Percentiles rank a stretch among this genome's conserved stretches.
These are phyloP conservation scores for Syncephalastrum contaminatum DNA, from an alignment of 371 early-diverging fungal genomes.

Conservation along the genomic window DNA sequence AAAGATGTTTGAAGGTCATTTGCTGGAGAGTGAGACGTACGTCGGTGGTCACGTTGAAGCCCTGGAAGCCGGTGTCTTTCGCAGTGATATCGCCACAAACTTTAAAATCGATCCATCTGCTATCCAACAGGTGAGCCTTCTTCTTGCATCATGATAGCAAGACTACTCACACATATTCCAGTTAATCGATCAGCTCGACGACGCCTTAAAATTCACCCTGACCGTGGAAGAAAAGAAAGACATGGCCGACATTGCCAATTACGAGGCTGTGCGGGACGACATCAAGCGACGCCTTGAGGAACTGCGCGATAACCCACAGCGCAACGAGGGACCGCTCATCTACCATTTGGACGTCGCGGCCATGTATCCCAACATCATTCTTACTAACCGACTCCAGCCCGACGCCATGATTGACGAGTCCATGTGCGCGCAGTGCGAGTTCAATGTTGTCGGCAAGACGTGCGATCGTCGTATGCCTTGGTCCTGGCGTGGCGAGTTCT, in stretches of 20 bases:
- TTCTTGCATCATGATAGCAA: not conserved
- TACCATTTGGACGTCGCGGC: conserved; percentile 99
- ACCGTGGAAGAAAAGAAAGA: conserved; percentile 75
- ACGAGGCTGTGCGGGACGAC: conserved; percentile 65
- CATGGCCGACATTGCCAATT: conserved; percentile 72
- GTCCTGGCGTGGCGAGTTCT: conserved; percentile 98
- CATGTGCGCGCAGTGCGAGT: conserved; percentile 95
- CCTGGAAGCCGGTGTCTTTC: conserved; percentile 97
- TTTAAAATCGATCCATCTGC: conserved; percentile 83
- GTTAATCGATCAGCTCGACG: conserved; percentile 90
- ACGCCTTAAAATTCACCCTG: conserved; percentile 87
- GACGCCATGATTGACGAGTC: conserved; percentile 94
- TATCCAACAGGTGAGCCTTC: conserved; percentile 64
- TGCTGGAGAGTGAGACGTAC: conserved; percentile 96
- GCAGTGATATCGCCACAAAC: conserved; percentile 93
- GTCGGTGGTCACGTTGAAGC: conserved; percentile 99
- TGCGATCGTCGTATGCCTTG: conserved; percentile 98
- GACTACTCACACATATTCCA: conserved; percentile 23
- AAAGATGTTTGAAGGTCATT: conserved; percentile 87
- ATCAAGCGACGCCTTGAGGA: conserved; percentile 52
- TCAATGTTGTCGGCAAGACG: conserved; percentile 78
- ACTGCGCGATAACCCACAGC: conserved; percentile 73
- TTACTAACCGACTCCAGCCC: conserved; percentile 99
- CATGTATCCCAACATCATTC: conserved; percentile 99
- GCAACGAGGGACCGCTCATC: conserved; percentile 85